phyloP scores from a whole-genome alignment of 2,329 filamentous ascomycete species.

The Nemania abortiva region DNA sequence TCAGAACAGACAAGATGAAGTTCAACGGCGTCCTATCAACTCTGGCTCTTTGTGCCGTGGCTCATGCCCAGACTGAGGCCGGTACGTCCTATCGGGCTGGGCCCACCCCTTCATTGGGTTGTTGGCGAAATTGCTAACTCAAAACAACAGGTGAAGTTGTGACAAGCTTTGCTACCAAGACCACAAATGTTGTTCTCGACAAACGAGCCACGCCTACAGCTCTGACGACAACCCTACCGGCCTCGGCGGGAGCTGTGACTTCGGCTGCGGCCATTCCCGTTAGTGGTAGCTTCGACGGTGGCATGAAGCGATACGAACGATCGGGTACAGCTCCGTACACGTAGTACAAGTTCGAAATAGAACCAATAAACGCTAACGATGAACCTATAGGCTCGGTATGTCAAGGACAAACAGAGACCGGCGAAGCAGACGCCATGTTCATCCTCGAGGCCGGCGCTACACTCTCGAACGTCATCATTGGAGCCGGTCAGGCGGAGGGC shows the following conservation, averaged over 20 bases:
- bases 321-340: conserved; percentile 19
- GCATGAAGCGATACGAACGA: conserved; percentile 43
- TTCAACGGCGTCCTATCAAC: conserved; percentile 21
- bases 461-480: conserved; percentile 62
- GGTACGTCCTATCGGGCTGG: conserved; percentile 1
- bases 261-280: conserved; percentile 40
- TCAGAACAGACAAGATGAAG: conserved; percentile 24
- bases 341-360: neutral
- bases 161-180: conserved; percentile 26
- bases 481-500: conserved; percentile 59
- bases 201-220: conserved; percentile 25
- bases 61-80: conserved; percentile 15
- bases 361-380: neutral
- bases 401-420: conserved; percentile 43
- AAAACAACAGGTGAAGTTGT: conserved; percentile 10
- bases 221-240: conserved; percentile 32
- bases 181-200: conserved; percentile 21
- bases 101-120: neutral
- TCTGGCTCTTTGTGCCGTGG: conserved; percentile 25
- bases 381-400: conserved; percentile 35
- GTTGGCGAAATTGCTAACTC: neutral
- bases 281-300: conserved; percentile 42
- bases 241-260: conserved; percentile 28
- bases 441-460: conserved; percentile 55
- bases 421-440: conserved; percentile 44